Evolutionary conservation across 106 monocot genomes (phyloP).

Genomic region (Dioscorea zingiberensis): DNA sequence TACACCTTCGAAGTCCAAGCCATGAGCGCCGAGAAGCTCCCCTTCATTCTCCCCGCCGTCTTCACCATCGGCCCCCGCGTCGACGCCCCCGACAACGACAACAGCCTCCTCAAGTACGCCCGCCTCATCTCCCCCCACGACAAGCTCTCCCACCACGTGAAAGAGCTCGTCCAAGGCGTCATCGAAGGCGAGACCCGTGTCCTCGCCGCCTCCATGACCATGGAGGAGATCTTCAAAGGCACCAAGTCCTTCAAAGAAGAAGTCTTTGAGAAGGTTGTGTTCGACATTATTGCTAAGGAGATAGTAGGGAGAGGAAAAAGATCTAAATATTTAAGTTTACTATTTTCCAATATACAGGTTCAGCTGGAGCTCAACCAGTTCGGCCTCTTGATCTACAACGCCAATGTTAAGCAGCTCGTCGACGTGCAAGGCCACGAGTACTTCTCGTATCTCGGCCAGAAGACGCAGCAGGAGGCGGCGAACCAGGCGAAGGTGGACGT

Average conservation of each 20-base stretch:
- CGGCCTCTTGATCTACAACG: slow-evolving; percentile 61
- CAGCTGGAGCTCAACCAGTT: slow-evolving; percentile 68
- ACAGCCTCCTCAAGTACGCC: slow-evolving; percentile 49
- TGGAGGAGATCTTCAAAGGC: slow-evolving; percentile 73
- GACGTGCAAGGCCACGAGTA: slow-evolving; percentile 58
- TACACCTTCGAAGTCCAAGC: slow-evolving; percentile 71
- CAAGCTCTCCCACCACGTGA: slow-evolving; percentile 48
- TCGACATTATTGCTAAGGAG: too few relatives aligned
- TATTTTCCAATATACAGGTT: too few relatives aligned
- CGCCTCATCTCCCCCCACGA: slow-evolving; percentile 62
- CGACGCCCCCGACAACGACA: slow-evolving; percentile 14
- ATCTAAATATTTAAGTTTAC: too few relatives aligned
- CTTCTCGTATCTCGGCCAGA: slow-evolving; percentile 76
- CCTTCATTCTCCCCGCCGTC: slow-evolving; percentile 65
- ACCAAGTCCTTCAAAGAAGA: slow-evolving; percentile 58
- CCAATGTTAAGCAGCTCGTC: slow-evolving; percentile 69
- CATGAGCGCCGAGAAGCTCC: slow-evolving; percentile 74
- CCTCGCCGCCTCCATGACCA: slow-evolving; percentile 73
- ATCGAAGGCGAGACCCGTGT: slow-evolving; percentile 67
- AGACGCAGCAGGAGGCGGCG: slow-evolving; percentile 66
- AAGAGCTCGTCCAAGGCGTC: slow-evolving; percentile 63
- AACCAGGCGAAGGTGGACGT: slow-evolving; percentile 79
- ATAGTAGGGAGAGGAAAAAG: too few relatives aligned
- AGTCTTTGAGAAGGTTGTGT: slow-evolving; percentile 62
- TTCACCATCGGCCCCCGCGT: slow-evolving; percentile 57